A percentile compares a stretch with the other conserved stretches of the same genome.
Evolutionary conservation across 169 alveolate species (phyloP).

Genomic region (Ophryocystis elektroscirrha): DNA sequence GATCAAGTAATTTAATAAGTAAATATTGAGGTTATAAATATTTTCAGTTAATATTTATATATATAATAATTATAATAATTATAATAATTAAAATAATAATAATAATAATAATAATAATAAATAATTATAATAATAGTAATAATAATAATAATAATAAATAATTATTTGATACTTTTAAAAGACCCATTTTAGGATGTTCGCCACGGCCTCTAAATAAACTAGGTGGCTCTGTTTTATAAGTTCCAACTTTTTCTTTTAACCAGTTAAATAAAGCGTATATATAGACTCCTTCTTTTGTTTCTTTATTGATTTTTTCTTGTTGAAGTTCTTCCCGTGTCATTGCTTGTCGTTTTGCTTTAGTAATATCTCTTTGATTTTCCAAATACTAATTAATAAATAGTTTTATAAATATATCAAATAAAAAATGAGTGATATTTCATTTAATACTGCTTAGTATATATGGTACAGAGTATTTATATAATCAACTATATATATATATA

Average conservation of each 20-base stretch:
- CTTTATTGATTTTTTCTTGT: background rate
- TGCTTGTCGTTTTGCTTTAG: too few species aligned
- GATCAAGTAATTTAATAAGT: too few species aligned
- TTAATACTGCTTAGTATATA: too few species aligned
- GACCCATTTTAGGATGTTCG: conserved; percentile 91
- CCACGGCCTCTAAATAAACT: conserved; percentile 98
- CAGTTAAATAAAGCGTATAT: too few species aligned
- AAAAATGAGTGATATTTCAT: too few species aligned
- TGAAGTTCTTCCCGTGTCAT: background rate
- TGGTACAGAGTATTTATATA: too few species aligned
- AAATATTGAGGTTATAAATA: background rate
- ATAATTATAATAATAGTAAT: background rate
- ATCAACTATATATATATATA: too few species aligned
- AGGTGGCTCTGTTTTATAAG: conserved; percentile 85
- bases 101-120: too few species aligned
- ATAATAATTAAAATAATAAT: background rate
- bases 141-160: background rate
- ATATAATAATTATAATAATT: background rate
- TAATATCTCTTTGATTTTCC: too few species aligned
- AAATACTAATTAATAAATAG: too few species aligned
- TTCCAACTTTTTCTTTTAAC: conserved; percentile 65
- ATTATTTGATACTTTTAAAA: conserved; percentile 28
- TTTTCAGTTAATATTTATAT: background rate
- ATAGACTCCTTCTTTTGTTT: background rate
- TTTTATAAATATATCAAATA: too few species aligned